Base-by-base conservation (phyloP, 345 rosid species). In the Pistacia vera region DNA sequence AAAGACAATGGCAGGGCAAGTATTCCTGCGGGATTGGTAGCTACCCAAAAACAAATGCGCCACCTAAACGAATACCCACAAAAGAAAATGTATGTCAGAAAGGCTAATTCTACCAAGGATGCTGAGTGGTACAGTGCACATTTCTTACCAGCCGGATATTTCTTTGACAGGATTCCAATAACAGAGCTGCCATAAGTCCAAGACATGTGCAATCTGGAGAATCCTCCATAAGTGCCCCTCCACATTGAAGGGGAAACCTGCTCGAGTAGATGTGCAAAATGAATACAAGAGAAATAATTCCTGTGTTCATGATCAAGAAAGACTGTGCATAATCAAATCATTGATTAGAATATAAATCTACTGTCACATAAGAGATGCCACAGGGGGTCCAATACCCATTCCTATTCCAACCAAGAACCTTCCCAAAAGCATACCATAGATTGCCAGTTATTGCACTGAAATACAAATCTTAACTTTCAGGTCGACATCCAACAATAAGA, bases 191-290 rank as follows among this genome's bases (percentile, higher is more conserved):
- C 97, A 96, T 83, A 66, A 96, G 85, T 77, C 99, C 99, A 80
- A 96, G 87, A 83, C 99, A 92, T 12, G 98, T 92, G 99, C 96
- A 81, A 93, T 95, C 85, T 95, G 99, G 75, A 95, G 76, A 92
- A 92, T 88, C 94, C 85, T 83, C 99, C 99, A 83, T 89, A 93
- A 38, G 99, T 95, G 59, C 99, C 99, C 89, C 99, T 90, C 77
- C n/a, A 96, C 92, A 84, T 81, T 76, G 99, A 79, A 75, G 99
- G 99, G 77, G 98, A 96, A 70, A 96, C 85, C 99, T 96, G 86
- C 57, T 77, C 75, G 62, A 10, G 49, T 28, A 51, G 72, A 65
- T 18, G n/a, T n/a, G 78, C 70, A 67, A 74, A 76, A 70, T 30
- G 67, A 17, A 48, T 48, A 51, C 72, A 63, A 71, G 54, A 71